Evolutionary conservation across 345 rosid species (phyloP).

Genomic region (Linum trigynum): DNA sequence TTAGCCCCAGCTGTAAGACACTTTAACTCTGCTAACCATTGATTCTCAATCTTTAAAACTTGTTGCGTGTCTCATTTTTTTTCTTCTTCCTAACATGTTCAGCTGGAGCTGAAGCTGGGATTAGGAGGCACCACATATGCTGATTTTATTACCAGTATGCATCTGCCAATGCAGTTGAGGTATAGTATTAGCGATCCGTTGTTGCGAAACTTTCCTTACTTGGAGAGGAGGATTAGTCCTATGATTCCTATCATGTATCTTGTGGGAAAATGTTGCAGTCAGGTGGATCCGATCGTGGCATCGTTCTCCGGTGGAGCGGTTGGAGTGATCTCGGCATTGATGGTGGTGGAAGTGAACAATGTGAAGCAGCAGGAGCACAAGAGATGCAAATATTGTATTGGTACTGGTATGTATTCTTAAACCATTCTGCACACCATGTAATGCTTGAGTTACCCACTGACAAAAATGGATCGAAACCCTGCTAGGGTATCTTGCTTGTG

Average conservation of each 20-base stretch:
- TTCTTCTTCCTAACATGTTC: background rate
- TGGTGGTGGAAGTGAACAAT: constrained; percentile 95
- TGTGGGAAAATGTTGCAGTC: constrained; percentile 36
- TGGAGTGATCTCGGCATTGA: constrained; percentile 90
- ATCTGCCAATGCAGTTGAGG: constrained; percentile 94
- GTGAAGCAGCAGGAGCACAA: constrained; percentile 90
- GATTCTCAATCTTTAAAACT: no score
- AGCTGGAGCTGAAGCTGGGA: constrained; percentile 94
- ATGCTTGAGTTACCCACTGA: background rate
- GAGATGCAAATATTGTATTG: constrained; percentile 97
- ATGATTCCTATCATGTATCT: background rate
- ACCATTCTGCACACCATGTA: no score
- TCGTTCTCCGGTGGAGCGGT: constrained; percentile 58
- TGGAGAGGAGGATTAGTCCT: background rate
- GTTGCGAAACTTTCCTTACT: background rate
- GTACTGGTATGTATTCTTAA: constrained; percentile 48
- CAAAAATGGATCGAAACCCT: constrained; percentile 3
- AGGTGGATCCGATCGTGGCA: constrained; percentile 95
- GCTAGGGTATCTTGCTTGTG: constrained; percentile 95
- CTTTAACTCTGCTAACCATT: no score
- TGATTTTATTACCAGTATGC: constrained; percentile 67
- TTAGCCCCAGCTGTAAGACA: constrained; percentile 68
- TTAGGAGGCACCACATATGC: constrained; percentile 85
- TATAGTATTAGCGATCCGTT: constrained; percentile 10
- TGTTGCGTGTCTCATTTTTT: no score